These are phyloP conservation scores for Penicillium arizonense DNA, from an alignment of 495 filamentous ascomycete species.

Conservation along the genomic window DNA sequence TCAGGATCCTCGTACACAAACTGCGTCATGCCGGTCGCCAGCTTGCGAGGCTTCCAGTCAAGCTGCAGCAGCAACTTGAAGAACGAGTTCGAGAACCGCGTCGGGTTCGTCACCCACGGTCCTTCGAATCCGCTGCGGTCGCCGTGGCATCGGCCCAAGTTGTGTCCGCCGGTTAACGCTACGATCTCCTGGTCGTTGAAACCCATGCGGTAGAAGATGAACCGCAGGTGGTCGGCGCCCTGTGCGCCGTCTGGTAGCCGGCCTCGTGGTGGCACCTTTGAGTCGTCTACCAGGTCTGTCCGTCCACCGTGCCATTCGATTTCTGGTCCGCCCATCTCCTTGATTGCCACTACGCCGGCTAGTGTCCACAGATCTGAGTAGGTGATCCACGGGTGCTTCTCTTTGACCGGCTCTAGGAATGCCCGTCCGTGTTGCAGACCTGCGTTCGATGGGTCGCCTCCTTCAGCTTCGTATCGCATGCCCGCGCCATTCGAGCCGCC, in stretches of 20 bases:
- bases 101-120: slow-evolving; percentile 64
- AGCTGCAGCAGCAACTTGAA: slow-evolving; percentile 54
- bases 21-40: slow-evolving; percentile 53
- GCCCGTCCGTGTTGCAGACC: slow-evolving; percentile 61
- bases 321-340: slow-evolving; percentile 56
- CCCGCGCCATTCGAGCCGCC: slow-evolving; percentile 64
- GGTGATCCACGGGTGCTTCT: slow-evolving; percentile 59
- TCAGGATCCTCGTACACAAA: slow-evolving; percentile 62
- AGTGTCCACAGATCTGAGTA: slow-evolving; percentile 65
- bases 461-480: slow-evolving; percentile 63
- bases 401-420: slow-evolving; percentile 60
- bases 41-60: slow-evolving; percentile 53
- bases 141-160: slow-evolving; percentile 58
- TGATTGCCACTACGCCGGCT: slow-evolving; percentile 56
- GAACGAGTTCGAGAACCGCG: slow-evolving; percentile 63
- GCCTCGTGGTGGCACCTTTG: slow-evolving; percentile 54
- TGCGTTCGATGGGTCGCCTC: slow-evolving; percentile 62
- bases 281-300: slow-evolving; percentile 58
- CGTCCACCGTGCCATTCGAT: slow-evolving; percentile 55
- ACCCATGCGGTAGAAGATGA: slow-evolving; percentile 63
- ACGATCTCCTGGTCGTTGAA: slow-evolving; percentile 66
- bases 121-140: slow-evolving; percentile 61
- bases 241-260: slow-evolving; percentile 58
- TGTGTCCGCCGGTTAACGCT: slow-evolving; percentile 59
- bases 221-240: slow-evolving; percentile 56